Percentiles rank a stretch among this genome's conserved stretches.
phyloP scores from a whole-genome alignment of 2,329 filamentous ascomycete species.

The Trichophyton rubrum region DNA sequence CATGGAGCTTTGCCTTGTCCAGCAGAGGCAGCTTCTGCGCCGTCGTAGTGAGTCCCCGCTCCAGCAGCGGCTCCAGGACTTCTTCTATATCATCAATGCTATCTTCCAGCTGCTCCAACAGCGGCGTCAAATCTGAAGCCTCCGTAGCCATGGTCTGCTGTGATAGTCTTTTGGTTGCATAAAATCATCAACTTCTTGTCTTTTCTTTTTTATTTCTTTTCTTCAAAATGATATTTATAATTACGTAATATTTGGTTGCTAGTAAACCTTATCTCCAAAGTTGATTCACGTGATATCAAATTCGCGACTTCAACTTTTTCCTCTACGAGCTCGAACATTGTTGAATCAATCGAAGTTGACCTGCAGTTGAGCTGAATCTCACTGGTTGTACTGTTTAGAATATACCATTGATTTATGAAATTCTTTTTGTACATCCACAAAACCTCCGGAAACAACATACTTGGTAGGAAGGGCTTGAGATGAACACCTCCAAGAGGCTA shows the following conservation, averaged over 20 bases:
- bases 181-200: neutral
- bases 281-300: neutral
- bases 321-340: neutral
- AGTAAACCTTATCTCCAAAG: neutral
- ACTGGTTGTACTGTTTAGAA: neutral
- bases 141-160: conserved; percentile 34
- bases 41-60: conserved; percentile 50
- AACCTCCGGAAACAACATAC: neutral
- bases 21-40: conserved; percentile 76
- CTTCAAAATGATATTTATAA: neutral
- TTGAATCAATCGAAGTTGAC: neutral
- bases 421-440: neutral
- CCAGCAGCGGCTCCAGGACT: conserved; percentile 59
- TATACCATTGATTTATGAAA: neutral
- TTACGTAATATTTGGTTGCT: neutral
- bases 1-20: conserved; percentile 87
- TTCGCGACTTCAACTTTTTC: neutral
- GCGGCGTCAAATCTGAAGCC: conserved; percentile 47
- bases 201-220: neutral
- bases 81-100: conserved; percentile 70
- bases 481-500: neutral
- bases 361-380: conserved; percentile 1
- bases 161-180: neutral
- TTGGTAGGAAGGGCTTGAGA: neutral
- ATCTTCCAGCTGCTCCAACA: conserved; percentile 61